Base-by-base conservation (phyloP, 1,139 yeast species). In the Debaryomycetaceae sp. region DNA sequence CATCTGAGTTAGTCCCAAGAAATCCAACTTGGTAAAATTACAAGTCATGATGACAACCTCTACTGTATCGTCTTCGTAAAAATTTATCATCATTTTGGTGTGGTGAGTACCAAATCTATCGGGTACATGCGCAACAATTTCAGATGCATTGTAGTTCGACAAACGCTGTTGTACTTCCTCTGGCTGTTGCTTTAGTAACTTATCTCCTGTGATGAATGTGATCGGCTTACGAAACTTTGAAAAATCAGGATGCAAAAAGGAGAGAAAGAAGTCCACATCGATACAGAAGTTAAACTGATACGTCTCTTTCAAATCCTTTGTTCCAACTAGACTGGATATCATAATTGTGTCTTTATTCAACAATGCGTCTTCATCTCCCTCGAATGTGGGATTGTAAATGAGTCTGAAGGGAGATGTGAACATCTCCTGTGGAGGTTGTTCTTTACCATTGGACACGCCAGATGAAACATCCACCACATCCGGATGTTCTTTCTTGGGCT, bases 61-160 rank as follows among this genome's bases (percentile, higher is more conserved):
- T 24, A 73, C 57, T 0, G 70, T 55, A 13, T 51, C 51, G 45
- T 74, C 78, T 3, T 50, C 54, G 48, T 65, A 78, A 43, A 75
- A 65, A 51, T 81, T 81, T 13, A 83, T 61, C 72, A 83, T 79
- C 76, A 83, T 65, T 51, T 83, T 83, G 2, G 86, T 71, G 53
- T 83, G 89, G 52, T 83, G 89, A 2, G 83, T 71, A 4, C 72
- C 78, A 34, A 59, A 73, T 28, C 63, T 42, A 35, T 53, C 53
- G 0, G 73, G 70, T 5, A 70, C 45, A 13, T 51, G 47, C 0
- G 72, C 75, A 1, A 56, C 46, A 1, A 69, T 54, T 39, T 69
- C 66, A 4, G 46, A 39, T 3, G 68, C 44, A 37, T 67, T 63
- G 39, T 55, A 65, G 16, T 39, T 5, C 14, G 33, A 24, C 16